Conservation (phyloP, 768 basidiomycete species). For the Thelephora ganbajun region DNA sequence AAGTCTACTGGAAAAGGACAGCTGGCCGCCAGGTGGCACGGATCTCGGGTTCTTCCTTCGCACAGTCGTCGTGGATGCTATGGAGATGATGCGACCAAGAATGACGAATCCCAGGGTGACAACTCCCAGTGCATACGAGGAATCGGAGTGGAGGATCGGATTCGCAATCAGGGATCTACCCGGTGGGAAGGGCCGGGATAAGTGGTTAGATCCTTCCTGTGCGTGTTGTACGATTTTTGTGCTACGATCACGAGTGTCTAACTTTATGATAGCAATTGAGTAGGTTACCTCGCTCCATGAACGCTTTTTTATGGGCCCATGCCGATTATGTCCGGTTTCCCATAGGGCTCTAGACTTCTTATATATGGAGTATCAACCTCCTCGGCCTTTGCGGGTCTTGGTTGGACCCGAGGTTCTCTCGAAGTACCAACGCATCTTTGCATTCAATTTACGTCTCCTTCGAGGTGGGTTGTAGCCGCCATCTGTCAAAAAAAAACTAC, state of each 20-base stretch:
- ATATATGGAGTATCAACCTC: constrained; percentile 80
- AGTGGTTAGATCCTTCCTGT: constrained; percentile 78
- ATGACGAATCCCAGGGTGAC: neutral
- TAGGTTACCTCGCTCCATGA: constrained; percentile 14
- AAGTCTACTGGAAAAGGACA: constrained; percentile 54
- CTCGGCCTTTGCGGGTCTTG: constrained; percentile 57
- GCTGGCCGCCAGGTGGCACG: constrained; percentile 80
- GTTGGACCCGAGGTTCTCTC: constrained; percentile 60
- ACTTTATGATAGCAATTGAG: constrained; percentile 29
- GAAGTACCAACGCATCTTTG: constrained; percentile 78
- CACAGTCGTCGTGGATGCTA: constrained; percentile 74
- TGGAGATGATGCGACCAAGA: constrained; percentile 23
- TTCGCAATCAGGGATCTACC: constrained; percentile 74
- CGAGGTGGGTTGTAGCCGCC: constrained; percentile 37
- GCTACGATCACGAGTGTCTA: constrained; percentile 15
- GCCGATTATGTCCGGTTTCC: constrained; percentile 4
- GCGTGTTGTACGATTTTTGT: constrained; percentile 18
- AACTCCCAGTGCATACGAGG: constrained; percentile 23
- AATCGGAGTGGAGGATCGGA: constrained; percentile 65
- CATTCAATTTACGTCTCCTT: constrained; percentile 63
- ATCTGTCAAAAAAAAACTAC: no score
- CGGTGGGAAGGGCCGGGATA: constrained; percentile 46
- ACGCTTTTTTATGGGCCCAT: neutral
- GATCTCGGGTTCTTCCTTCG: constrained; percentile 75
- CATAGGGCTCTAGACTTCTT: constrained; percentile 76